Evolutionary conservation across 2,329 filamentous ascomycete species (phyloP).

Genomic region (Fusarium tanahbumbuense): DNA sequence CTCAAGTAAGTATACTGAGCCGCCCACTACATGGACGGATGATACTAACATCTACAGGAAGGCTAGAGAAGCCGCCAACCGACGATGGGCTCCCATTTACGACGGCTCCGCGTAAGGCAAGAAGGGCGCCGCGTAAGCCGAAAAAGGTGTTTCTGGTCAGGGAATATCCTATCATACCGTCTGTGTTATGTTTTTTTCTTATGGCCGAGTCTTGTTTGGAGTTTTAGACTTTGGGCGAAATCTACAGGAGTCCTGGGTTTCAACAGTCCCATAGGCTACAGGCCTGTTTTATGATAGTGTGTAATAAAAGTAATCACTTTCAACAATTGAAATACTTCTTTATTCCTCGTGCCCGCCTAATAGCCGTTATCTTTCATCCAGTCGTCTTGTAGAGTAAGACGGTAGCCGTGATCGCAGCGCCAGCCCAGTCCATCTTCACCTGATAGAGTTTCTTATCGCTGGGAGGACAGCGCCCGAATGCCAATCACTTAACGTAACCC

Average conservation of each 20-base stretch:
- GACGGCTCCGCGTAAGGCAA: too few species aligned
- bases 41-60: neutral
- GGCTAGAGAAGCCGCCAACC: neutral
- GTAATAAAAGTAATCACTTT: neutral
- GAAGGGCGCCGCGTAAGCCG: neutral
- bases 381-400: neutral
- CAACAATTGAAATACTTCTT: neutral
- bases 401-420: neutral
- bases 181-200: neutral
- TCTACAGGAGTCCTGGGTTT: neutral
- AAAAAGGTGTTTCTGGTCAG: neutral
- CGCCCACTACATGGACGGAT: neutral
- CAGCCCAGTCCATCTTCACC: neutral
- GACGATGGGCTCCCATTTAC: neutral
- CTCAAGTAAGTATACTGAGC: neutral
- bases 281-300: neutral
- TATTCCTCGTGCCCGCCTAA: neutral
- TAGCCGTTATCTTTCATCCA: neutral
- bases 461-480: too few species aligned
- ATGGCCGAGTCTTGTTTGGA: neutral
- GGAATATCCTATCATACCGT: neutral
- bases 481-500: neutral
- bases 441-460: neutral
- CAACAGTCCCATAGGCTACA: neutral
- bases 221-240: neutral